Percentiles rank a stretch among this genome's conserved stretches.
phyloP scores from a whole-genome alignment of 1,284 basidiomycete species.

The Rhizoctonia solani region DNA sequence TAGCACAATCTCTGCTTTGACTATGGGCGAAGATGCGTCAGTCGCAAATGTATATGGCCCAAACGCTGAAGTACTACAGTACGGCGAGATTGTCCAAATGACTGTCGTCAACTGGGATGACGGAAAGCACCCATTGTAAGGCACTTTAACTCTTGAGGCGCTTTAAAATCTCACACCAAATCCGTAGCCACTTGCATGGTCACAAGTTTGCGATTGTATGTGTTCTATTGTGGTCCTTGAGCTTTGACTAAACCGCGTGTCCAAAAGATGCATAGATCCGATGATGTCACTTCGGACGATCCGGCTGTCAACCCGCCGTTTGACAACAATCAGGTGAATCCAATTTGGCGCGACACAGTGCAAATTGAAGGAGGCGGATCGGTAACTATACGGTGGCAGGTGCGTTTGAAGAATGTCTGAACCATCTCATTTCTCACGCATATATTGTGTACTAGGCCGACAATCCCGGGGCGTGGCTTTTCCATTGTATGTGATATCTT shows the following conservation, averaged over 20 bases:
- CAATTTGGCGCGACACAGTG: slow-evolving; percentile 81
- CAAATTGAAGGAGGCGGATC: slow-evolving; percentile 63
- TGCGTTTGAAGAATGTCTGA: slow-evolving; percentile 9
- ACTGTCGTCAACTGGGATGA: slow-evolving; percentile 79
- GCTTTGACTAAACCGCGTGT: background rate
- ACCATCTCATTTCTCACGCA: background rate
- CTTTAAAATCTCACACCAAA: background rate
- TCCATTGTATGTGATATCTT: slow-evolving; percentile 57
- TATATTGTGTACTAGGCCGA: slow-evolving; percentile 52
- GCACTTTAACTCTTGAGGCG: slow-evolving; percentile 37
- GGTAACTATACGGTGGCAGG: slow-evolving; percentile 59
- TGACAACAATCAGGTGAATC: slow-evolving; percentile 76
- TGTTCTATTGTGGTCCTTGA: background rate
- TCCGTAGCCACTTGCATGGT: slow-evolving; percentile 73
- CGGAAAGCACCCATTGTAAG: slow-evolving; percentile 81
- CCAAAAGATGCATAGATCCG: slow-evolving; percentile 54
- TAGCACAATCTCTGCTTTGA: slow-evolving; percentile 72
- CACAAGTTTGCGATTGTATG: slow-evolving; percentile 78
- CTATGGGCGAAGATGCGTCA: slow-evolving; percentile 76
- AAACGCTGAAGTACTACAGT: slow-evolving; percentile 71
- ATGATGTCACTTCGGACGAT: slow-evolving; percentile 78
- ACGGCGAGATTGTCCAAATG: slow-evolving; percentile 78
- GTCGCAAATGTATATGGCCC: slow-evolving; percentile 72
- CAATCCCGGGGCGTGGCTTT: slow-evolving; percentile 84
- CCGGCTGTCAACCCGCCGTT: slow-evolving; percentile 79